Evolutionary conservation across 495 filamentous ascomycete genomes (phyloP), one percentile per base, ranked within the genome.

Genomic region (Neurospora sp.): DNA sequence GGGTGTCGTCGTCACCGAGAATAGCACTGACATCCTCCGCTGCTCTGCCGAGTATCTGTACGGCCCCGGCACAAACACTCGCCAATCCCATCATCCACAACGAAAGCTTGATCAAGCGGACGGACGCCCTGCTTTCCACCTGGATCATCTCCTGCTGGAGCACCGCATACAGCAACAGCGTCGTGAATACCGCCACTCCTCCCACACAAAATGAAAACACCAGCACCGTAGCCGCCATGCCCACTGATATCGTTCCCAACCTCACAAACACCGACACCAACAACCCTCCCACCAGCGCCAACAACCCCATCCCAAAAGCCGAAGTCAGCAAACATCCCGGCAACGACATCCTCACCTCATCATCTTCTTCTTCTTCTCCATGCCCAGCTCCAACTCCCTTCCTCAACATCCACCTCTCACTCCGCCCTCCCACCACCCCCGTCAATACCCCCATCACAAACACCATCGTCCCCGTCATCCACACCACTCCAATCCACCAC

Each of bases 81-180:
- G 73, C 31, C 4, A 74, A 69, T n/a, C 74, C 76, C 10, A 76
- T 70, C 31, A 76, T 34, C 24, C 39, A 62, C n/a, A 76, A 72
- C n/a, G 73, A 45, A 3, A 34, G n/a, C 11, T 59, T 43, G 15
- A 74, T 72, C 39, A 71, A 43, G 36, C 69, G 71, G 8, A 21
- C 54, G 6, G 75, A 72, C 21, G 76, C 71, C 43, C 45, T 72
- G 9, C 73, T 54, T 1, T 70, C 71, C 24, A 76, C 76, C 13
- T 76, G 74, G 7, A 76, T 34, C 40, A 78, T 43, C 21, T 78
- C 74, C 36, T 74, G 72, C 39, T 74, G 19, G 6, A 78, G 28
- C 13, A 74, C 74, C 7, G 69, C 24, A n/a, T 71, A 76, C 1
- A 69, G 43, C 2, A 74, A 39, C 6, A 54, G 15, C 11, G 76